Conservation (phyloP, 139 green algal species). For the Gonium pectorale region DNA sequence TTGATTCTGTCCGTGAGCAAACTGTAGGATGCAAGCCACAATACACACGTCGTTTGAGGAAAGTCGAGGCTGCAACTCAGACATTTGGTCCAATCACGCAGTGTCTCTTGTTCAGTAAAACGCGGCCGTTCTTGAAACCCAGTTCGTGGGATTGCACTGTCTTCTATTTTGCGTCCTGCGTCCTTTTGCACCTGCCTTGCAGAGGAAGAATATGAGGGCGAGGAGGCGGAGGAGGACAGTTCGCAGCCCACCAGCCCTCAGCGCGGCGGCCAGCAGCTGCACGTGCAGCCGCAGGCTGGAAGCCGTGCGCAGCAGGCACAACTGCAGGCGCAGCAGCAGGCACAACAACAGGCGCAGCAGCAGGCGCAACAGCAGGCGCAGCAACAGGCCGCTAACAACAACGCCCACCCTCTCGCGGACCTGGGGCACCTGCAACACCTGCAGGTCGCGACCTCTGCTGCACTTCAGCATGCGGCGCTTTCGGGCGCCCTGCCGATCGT, state of each 20-base stretch:
- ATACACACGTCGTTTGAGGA: background rate
- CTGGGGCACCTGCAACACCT: slow-evolving; percentile 24
- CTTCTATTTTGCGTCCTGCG: too few species aligned
- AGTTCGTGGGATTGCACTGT: too few species aligned
- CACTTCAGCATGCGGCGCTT: slow-evolving; percentile 30
- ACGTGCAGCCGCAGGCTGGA: too few species aligned
- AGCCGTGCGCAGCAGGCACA: background rate
- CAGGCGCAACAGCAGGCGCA: background rate
- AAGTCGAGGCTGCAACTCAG: too few species aligned
- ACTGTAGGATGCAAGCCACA: too few species aligned
- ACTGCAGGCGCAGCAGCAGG: background rate
- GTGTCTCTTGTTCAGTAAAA: too few species aligned
- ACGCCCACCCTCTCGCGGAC: too few species aligned
- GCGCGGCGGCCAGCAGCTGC: background rate
- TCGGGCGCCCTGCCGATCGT: background rate
- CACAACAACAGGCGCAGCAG: background rate
- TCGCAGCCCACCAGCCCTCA: slow-evolving; percentile 40
- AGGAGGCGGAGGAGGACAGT: slow-evolving; percentile 35
- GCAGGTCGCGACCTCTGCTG: background rate
- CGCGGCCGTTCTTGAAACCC: too few species aligned
- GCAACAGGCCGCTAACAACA: slow-evolving; percentile 11
- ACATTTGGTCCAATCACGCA: too few species aligned
- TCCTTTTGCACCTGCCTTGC: too few species aligned
- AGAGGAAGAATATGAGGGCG: slow-evolving; percentile 15
- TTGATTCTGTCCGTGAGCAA: background rate